Conservation (phyloP, 768 basidiomycete genomes). For the Panellus pusillus region DNA sequence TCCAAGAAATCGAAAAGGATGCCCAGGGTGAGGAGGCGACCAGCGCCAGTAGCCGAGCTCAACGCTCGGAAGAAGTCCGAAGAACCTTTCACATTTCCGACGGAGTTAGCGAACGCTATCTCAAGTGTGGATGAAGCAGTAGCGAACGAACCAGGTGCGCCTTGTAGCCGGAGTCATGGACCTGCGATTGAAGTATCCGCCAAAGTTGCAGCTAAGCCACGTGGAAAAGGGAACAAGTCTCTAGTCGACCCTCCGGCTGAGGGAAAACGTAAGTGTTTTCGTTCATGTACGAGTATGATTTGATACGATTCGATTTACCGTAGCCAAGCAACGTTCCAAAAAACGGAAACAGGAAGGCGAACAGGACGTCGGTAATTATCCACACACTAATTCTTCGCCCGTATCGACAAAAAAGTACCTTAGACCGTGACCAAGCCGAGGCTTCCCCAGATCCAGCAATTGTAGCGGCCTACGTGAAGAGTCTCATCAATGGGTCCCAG, state of each 20-base stretch:
- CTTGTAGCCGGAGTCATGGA: too few relatives aligned
- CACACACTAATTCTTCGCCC: background rate
- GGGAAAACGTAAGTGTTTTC: conserved; percentile 1
- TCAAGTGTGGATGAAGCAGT: background rate
- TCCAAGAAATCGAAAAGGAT: conserved; percentile 12
- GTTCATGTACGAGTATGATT: background rate
- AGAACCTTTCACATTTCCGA: conserved; percentile 6
- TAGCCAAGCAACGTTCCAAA: conserved; percentile 9
- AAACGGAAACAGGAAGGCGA: conserved; percentile 4
- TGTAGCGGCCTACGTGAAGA: too few relatives aligned
- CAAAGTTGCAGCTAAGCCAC: too few relatives aligned
- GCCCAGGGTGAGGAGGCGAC: background rate
- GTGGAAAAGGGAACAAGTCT: too few relatives aligned
- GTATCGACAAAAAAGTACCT: background rate
- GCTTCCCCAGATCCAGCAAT: too few relatives aligned
- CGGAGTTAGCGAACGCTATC: background rate
- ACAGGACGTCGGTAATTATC: conserved; percentile 17
- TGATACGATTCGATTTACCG: background rate
- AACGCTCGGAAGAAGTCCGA: background rate
- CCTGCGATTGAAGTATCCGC: too few relatives aligned
- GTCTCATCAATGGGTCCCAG: too few relatives aligned
- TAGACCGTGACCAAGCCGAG: background rate
- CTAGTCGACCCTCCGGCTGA: background rate
- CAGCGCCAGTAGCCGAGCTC: background rate
- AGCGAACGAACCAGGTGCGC: conserved; percentile 2